A percentile compares a stretch with the other conserved stretches of the same genome.
Conservation (phyloP, 2,329 filamentous ascomycete species). For the Rutstroemia sp. region DNA sequence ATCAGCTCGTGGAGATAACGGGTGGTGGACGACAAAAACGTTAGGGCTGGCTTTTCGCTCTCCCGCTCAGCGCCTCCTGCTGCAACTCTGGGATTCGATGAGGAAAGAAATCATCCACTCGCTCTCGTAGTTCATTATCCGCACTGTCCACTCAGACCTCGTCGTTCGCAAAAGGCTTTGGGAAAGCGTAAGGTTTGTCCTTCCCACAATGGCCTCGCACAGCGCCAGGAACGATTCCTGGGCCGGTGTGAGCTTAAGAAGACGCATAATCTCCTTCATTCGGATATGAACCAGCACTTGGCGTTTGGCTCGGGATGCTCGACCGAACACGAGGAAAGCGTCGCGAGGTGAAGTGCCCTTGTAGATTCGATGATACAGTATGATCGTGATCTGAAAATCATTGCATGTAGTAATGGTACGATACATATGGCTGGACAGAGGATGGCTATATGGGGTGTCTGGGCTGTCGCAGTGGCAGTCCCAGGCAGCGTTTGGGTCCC, state of each 20-base stretch:
- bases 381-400: neutral
- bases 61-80: constrained; percentile 2
- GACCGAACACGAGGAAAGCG: constrained; percentile 1
- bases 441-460: no score
- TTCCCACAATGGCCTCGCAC: constrained; percentile 1
- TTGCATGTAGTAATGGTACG: neutral
- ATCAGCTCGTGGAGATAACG: constrained; percentile 3
- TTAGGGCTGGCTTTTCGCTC: constrained; percentile 4
- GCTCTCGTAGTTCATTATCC: neutral
- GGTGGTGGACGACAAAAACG: neutral
- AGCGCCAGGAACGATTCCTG: neutral
- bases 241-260: neutral
- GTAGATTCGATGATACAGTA: neutral
- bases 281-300: neutral
- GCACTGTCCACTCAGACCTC: constrained; percentile 2
- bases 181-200: neutral
- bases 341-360: neutral
- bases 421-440: no score
- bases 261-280: neutral
- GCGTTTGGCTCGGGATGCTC: neutral
- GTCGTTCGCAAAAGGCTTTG: neutral
- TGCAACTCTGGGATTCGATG: neutral
- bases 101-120: constrained; percentile 5
- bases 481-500: neutral
- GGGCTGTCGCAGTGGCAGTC: no score